Evolutionary conservation across 2,329 filamentous ascomycete species (phyloP), one percentile per base, ranked within the genome.

Genomic region (Colletotrichum sp.): DNA sequence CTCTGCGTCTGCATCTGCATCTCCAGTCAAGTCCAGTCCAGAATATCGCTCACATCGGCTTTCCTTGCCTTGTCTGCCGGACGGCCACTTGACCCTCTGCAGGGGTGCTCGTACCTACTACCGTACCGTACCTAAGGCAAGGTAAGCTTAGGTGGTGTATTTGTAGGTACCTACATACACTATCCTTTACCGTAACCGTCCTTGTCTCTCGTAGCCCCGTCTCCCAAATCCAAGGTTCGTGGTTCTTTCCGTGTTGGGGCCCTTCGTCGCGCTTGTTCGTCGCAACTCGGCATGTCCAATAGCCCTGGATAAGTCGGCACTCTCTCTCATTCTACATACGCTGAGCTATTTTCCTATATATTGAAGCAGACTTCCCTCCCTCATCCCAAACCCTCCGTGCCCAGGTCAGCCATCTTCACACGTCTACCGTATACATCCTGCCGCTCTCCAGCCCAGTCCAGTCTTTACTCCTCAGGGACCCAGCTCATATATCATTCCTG

Each of bases 301-400:
- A 48, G 59, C 32, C n/a, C 44, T 75, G 68, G 72, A 72, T 72
- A 66, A 72, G 30, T 75, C 61, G 72, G 68, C 68, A 67, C 36
- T 39, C 52, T 12, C 25, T 25, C 27, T 34, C 28, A 30, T 25
- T 68, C 25, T 71, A 60, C 68, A 22, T 30, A 22, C 22, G 30
- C 32, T n/a, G 32, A 13, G n/a, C 25, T 25, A 44, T 27, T 72
- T 28, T 61, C 66, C 55, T 73, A 76, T 65, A 65, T 74, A 69
- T 65, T 65, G 11, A 52, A 60, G 59, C 34, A 27, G 15, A 30
- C 8, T 28, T 59, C 70, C 70, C 57, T 32, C 48, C 52, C 48
- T 13, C 25, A n/a, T 66, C 16, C 25, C 4, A 9, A 22, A 8
- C 6, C 8, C 3, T 3, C 4, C 34, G 3, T 69, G 5, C 15